Evolutionary conservation across 2,329 filamentous ascomycete genomes (phyloP).

Genomic region (Penicillium expansum): DNA sequence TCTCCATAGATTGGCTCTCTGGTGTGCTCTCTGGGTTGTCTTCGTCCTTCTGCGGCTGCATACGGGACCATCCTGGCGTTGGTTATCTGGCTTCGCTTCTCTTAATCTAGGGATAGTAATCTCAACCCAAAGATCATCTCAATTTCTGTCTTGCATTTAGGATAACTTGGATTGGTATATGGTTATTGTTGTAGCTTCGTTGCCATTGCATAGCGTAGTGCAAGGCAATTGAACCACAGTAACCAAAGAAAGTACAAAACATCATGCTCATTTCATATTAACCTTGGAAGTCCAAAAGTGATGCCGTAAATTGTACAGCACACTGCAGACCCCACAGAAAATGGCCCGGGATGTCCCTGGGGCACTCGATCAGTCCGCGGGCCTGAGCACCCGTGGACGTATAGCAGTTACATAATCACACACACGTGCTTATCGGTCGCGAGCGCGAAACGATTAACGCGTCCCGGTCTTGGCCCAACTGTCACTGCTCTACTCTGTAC

Average conservation of each 20-base stretch:
- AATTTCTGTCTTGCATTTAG: not conserved
- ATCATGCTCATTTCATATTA: not conserved
- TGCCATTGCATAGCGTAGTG: not conserved
- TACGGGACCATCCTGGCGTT: slow-evolving; percentile 10
- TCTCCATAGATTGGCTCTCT: slow-evolving; percentile 8
- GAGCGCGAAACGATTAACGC: slow-evolving; percentile 25
- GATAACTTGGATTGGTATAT: not conserved
- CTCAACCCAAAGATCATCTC: slow-evolving; percentile 4
- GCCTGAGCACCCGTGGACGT: no score
- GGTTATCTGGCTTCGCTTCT: slow-evolving; percentile 7
- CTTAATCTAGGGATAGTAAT: slow-evolving; percentile 17
- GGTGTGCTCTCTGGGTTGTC: slow-evolving; percentile 6
- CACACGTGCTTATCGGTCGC: slow-evolving; percentile 26
- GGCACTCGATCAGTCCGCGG: not conserved
- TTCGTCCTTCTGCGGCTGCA: slow-evolving; percentile 10
- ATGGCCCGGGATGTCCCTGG: not conserved
- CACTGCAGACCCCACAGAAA: not conserved
- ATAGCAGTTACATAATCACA: slow-evolving; percentile 12
- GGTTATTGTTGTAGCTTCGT: not conserved
- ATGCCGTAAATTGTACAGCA: not conserved
- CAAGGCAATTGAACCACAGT: not conserved
- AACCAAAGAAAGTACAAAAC: not conserved
- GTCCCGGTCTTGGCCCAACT: slow-evolving; percentile 16
- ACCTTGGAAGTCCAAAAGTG: not conserved
- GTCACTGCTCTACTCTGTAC: slow-evolving; percentile 1